phyloP scores from a whole-genome alignment of 345 rosid species.

The Gynandropsis gynandra region DNA sequence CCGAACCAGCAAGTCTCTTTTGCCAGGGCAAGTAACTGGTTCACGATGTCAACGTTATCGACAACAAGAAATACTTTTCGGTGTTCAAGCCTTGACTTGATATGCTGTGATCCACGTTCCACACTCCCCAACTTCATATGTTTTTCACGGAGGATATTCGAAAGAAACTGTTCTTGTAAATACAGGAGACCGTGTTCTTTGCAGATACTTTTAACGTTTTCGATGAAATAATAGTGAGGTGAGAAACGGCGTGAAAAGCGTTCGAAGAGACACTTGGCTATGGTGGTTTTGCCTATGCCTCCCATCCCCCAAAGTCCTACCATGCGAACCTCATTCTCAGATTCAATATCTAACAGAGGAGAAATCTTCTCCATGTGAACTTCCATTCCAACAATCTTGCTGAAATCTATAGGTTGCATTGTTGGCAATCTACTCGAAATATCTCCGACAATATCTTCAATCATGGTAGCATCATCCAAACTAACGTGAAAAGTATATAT shows the following conservation, averaged over 20 bases:
- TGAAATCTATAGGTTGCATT: not conserved
- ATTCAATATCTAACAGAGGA: slow-evolving; percentile 1
- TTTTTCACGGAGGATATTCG: not conserved
- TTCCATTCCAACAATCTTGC: slow-evolving; percentile 3
- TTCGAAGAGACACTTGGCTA: slow-evolving; percentile 15
- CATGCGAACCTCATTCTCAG: slow-evolving; percentile 7
- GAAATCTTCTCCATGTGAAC: slow-evolving; percentile 4
- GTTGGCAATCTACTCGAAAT: not conserved
- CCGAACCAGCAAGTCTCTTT: slow-evolving; percentile 16
- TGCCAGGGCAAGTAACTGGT: slow-evolving; percentile 1
- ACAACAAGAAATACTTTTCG: slow-evolving; percentile 15
- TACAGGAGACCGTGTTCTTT: not conserved
- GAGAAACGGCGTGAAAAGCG: not conserved
- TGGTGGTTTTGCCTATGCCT: slow-evolving; percentile 22
- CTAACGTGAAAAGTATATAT: not conserved
- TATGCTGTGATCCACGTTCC: slow-evolving; percentile 1
- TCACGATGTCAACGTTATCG: slow-evolving; percentile 12
- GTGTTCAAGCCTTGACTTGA: not conserved
- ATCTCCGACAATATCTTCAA: slow-evolving; percentile 8
- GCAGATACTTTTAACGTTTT: not conserved
- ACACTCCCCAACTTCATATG: not conserved
- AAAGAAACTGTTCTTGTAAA: not conserved
- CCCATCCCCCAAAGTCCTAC: slow-evolving; percentile 18
- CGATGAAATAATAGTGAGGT: not conserved
- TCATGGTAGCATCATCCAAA: slow-evolving; percentile 15